Conservation (phyloP, 164 flowering plant species). For the Houttuynia cordata region DNA sequence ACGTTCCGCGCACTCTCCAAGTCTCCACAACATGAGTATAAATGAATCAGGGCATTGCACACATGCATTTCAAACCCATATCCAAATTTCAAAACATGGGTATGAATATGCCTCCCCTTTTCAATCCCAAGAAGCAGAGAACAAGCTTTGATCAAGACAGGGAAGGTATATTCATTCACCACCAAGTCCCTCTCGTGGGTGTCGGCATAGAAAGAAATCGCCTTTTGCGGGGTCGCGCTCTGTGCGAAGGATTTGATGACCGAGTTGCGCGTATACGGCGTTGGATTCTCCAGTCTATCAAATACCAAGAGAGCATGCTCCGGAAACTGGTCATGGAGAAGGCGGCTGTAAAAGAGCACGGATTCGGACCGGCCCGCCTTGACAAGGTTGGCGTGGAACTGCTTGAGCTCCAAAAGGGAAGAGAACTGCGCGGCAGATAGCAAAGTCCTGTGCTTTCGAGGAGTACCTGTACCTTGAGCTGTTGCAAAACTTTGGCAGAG, state of each 20-base stretch:
- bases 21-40: constrained; percentile 21
- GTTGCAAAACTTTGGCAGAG: too few relatives aligned
- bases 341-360: too few relatives aligned
- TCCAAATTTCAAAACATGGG: constrained; percentile 23
- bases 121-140: constrained; percentile 13
- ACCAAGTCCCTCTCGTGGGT: constrained; percentile 4
- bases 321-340: background rate
- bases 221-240: constrained; percentile 2
- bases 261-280: constrained; percentile 11
- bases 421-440: too few relatives aligned
- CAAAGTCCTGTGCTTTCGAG: too few relatives aligned
- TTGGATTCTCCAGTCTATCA: constrained; percentile 4
- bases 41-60: constrained; percentile 21
- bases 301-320: constrained; percentile 8
- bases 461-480: too few relatives aligned
- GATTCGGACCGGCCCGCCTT: too few relatives aligned
- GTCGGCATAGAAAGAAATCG: constrained; percentile 8
- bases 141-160: constrained; percentile 31
- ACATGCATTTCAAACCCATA: constrained; percentile 18
- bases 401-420: too few relatives aligned
- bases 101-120: constrained; percentile 16
- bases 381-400: too few relatives aligned
- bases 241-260: constrained; percentile 10
- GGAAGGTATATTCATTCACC: constrained; percentile 23
- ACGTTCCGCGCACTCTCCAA: constrained; percentile 14